A percentile compares a stretch with the other conserved stretches of the same genome.
Evolutionary conservation across 495 filamentous ascomycete species (phyloP).

Genomic region (Daldinia grandis): DNA sequence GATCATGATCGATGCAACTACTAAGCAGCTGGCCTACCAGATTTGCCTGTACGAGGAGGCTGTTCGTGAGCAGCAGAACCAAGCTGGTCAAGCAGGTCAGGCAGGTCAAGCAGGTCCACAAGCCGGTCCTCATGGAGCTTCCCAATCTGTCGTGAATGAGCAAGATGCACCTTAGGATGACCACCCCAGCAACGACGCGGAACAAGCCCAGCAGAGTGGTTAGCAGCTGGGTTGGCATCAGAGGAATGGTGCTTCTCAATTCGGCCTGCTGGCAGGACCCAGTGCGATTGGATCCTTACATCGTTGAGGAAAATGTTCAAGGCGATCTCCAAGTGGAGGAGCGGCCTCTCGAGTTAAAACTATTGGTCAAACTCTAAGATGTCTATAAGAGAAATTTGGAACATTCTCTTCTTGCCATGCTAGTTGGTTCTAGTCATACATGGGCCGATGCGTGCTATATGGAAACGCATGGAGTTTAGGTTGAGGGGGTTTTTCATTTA

Average conservation of each 20-base stretch:
- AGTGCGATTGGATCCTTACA: not conserved
- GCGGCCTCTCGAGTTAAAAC: not conserved
- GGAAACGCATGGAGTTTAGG: not conserved
- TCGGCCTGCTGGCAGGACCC: not conserved
- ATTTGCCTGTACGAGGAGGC: conserved; percentile 54
- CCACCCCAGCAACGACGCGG: not conserved
- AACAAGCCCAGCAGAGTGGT: not conserved
- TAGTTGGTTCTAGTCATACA: not conserved
- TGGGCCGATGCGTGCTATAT: not conserved
- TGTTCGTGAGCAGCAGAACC: conserved; percentile 39
- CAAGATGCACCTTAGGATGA: conserved; percentile 38
- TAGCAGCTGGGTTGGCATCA: not conserved
- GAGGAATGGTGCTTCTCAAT: not conserved
- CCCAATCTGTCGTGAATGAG: conserved; percentile 36
- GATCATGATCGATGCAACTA: conserved; percentile 52
- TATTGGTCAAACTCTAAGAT: not conserved
- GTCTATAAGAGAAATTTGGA: not conserved
- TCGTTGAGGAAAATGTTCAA: not conserved
- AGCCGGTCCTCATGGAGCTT: not conserved
- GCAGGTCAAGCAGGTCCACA: not conserved
- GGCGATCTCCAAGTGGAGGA: not conserved
- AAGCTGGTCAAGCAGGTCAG: conserved; percentile 17
- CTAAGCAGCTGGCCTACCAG: conserved; percentile 56
- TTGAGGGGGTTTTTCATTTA: not conserved
- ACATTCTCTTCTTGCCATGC: not conserved